These are phyloP conservation scores for Sporothrix dimorphospora DNA, from an alignment of 2,329 filamentous ascomycete species.

Conservation along the genomic window DNA sequence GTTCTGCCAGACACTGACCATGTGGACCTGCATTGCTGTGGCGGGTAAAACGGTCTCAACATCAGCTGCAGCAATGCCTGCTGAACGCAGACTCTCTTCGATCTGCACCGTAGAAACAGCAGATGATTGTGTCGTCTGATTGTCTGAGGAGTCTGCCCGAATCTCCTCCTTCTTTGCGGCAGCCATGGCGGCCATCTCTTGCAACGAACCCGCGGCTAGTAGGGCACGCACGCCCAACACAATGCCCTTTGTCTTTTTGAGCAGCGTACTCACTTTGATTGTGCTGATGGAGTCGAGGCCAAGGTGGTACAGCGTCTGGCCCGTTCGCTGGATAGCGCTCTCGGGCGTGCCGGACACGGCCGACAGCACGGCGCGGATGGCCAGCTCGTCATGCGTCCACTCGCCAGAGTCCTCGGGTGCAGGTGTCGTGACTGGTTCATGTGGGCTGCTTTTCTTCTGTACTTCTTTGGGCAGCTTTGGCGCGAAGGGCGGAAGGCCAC, in stretches of 20 bases:
- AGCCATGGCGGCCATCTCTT: constrained; percentile 58
- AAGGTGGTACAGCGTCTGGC: constrained; percentile 75
- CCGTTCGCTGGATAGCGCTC: constrained; percentile 57
- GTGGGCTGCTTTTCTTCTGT: background rate
- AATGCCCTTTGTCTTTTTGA: constrained; percentile 64
- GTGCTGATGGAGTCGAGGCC: constrained; percentile 91
- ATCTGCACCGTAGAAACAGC: constrained; percentile 3
- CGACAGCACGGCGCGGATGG: constrained; percentile 54
- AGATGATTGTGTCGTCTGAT: background rate
- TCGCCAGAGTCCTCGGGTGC: background rate
- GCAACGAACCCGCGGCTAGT: constrained; percentile 65
- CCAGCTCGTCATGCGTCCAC: constrained; percentile 44
- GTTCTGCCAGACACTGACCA: constrained; percentile 76
- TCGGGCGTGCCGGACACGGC: constrained; percentile 62
- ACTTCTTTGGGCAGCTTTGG: constrained; percentile 21
- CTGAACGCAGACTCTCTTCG: constrained; percentile 43
- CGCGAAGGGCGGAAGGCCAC: constrained; percentile 58
- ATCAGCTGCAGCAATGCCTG: constrained; percentile 48
- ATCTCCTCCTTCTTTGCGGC: background rate
- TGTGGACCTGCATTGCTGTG: constrained; percentile 77
- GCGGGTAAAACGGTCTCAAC: constrained; percentile 67
- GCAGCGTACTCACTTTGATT: constrained; percentile 76
- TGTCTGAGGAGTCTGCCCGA: background rate
- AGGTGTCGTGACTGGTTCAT: background rate
- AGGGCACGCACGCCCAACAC: constrained; percentile 71